Percentiles rank a stretch among this genome's conserved stretches.
Evolutionary conservation across 805 yeast genomes (phyloP).

Genomic region (Kazachstania martiniae): DNA sequence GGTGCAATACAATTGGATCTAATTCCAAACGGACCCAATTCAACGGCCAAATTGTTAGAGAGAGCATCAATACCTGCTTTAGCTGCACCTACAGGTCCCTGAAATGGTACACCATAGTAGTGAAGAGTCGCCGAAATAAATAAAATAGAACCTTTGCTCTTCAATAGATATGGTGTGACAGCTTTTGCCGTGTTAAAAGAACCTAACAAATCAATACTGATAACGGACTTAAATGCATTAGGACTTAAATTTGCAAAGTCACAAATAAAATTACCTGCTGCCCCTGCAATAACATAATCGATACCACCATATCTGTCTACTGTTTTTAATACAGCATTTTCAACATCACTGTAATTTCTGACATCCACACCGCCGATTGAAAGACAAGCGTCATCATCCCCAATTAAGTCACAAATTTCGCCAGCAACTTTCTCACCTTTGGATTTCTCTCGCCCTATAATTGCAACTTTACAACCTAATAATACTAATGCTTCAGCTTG

Average conservation of each 20-base stretch:
- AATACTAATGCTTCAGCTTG: constrained; percentile 77
- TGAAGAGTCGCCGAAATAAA: constrained; percentile 88
- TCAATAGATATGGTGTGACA: constrained; percentile 49
- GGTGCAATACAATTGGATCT: constrained; percentile 84
- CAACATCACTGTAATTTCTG: constrained; percentile 50
- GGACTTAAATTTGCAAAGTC: constrained; percentile 70
- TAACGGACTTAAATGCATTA: constrained; percentile 82
- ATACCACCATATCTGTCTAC: constrained; percentile 63
- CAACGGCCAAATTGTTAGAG: constrained; percentile 76
- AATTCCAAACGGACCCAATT: constrained; percentile 82
- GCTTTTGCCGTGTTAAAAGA: constrained; percentile 87
- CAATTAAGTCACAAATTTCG: constrained; percentile 43
- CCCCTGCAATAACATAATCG: constrained; percentile 87
- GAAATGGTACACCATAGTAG: constrained; percentile 81
- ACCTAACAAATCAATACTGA: constrained; percentile 80
- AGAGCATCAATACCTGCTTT: constrained; percentile 93
- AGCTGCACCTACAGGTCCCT: constrained; percentile 86
- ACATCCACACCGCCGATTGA: constrained; percentile 74
- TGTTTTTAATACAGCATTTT: constrained; percentile 52
- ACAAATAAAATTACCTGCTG: constrained; percentile 86
- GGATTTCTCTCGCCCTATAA: constrained; percentile 64
- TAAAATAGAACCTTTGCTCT: constrained; percentile 58
- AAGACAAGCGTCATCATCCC: constrained; percentile 37
- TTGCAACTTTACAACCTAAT: constrained; percentile 80
- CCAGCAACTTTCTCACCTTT: constrained; percentile 59